Base-by-base conservation (phyloP, 345 rosid genomes). In the Rhizophora apiculata region DNA sequence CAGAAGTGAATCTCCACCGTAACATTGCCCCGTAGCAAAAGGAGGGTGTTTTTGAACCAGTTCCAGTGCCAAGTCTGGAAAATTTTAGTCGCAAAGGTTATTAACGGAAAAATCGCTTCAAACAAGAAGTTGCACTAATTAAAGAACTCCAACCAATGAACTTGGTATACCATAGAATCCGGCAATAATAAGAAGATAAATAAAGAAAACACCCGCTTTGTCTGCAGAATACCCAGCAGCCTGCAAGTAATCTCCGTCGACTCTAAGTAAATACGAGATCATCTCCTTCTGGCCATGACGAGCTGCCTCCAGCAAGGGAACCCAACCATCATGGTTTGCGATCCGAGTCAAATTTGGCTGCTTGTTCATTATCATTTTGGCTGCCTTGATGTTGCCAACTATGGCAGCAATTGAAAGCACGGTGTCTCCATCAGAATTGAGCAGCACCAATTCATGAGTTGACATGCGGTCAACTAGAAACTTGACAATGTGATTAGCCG, bases 341-440 rank as follows among this genome's bases (percentile, higher is more conserved):
- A 39, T 26, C 52, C 3, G 66, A 55, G 75, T 63, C 75, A 73
- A 65, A 49, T 37, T 37, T 0, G 56, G 71, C 21, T 61, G 56
- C 37, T 51, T 49, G 16, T 27, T 18, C 55, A 60, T 60, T 37
- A 74, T 31, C 68, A 68, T 26, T 34, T 30, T 68, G 55, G 73
- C 73, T 3, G 73, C 60, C 29, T 2, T n/a, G 29, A 57, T 49
- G 60, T 69, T 74, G 36, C 70, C 70, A 20, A 63, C 72, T 13
- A 63, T 57, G 3, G 72, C 71, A 54, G 68, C 72, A 30, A 29
- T 19, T 31, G 62, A 46, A 18, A 68, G 72, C 22, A 58, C 72
- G 18, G 68, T 74, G 13, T 74, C 56, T 6, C 68, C 72, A 20
- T 43, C 48, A 5, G 65, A 26, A 51, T 63, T 66, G 20, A 18